Evolutionary conservation across 306 rosid genomes (phyloP), one percentile per base, ranked within the genome.

Genomic region (Cercis canadensis): DNA sequence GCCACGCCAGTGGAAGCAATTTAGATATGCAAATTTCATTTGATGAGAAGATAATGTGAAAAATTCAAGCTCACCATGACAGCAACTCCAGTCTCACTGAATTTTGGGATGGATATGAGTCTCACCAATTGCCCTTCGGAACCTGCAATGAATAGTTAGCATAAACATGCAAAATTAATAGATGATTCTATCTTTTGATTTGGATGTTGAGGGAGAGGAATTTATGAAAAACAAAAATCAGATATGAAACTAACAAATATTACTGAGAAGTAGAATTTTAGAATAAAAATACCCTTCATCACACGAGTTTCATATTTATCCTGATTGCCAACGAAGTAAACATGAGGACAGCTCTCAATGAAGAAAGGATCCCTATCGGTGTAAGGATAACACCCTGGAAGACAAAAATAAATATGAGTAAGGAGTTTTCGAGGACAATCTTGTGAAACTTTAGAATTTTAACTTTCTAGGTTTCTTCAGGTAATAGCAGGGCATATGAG

Each of bases 341-440:
- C 97, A 80, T 89, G 92, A 73, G 98, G 98, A 65, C 98, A 94
- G 74, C 81, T 86, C 78, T 90, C 95, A 52, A 91, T 72, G 85
- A 90, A 75, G 84, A 94, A 94, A 47, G 98, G 98, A 70, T 94
- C 98, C 73, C 70, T 85, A 47, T 90, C 97, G 3, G 87, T 84
- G 78, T 75, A 94, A 76, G 98, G 98, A 84, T 87, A 94, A 68
- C 98, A 94, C 56, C 97, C 98, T 94, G 87, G 56, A 87, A 82
- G 60, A 74, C 14, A 71, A 60, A 11, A 69, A 32, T 34, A 21
- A 61, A 55, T 40, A 60, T 59, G 33, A 41, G 68, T 11, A 32
- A 29, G 50, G 33, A 45, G 5, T 36, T 45, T 49, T 46, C 18
- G 16, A 15, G 47, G 57, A 77, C 7, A 45, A 46, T 2, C 47